Percentiles rank a stretch among this genome's conserved stretches.
Evolutionary conservation across 306 rosid genomes (phyloP).

Genomic region (Inga laurina): DNA sequence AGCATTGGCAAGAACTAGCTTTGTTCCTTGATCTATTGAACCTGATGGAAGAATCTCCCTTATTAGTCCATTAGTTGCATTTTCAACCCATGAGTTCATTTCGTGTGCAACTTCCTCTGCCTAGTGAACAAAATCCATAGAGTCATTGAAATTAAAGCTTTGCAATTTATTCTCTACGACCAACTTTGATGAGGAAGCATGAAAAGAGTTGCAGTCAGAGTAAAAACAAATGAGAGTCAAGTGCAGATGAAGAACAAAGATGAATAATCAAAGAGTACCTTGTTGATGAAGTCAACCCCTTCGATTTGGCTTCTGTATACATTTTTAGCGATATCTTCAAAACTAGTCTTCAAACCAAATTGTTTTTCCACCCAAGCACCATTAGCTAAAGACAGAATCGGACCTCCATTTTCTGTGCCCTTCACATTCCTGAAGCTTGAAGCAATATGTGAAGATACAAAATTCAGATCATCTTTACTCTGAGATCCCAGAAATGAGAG

Average conservation of each 20-base stretch:
- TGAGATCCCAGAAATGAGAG: not conserved
- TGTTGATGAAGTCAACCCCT: not conserved
- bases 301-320: slow-evolving; percentile 6
- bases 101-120: not conserved
- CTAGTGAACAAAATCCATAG: not conserved
- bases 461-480: not conserved
- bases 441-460: not conserved
- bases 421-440: not conserved
- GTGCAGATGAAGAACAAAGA: not conserved
- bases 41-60: not conserved
- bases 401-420: not conserved
- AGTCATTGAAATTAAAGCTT: not conserved
- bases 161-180: not conserved
- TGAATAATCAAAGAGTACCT: not conserved
- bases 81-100: not conserved
- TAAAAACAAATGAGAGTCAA: too few species aligned
- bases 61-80: not conserved
- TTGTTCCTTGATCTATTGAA: not conserved
- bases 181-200: not conserved
- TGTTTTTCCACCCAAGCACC: slow-evolving; percentile 17
- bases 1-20: not conserved
- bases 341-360: slow-evolving; percentile 9
- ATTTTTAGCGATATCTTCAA: not conserved
- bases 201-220: not conserved
- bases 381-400: not conserved